phyloP scores from a whole-genome alignment of 345 rosid species.

The Iberis pinnata region DNA sequence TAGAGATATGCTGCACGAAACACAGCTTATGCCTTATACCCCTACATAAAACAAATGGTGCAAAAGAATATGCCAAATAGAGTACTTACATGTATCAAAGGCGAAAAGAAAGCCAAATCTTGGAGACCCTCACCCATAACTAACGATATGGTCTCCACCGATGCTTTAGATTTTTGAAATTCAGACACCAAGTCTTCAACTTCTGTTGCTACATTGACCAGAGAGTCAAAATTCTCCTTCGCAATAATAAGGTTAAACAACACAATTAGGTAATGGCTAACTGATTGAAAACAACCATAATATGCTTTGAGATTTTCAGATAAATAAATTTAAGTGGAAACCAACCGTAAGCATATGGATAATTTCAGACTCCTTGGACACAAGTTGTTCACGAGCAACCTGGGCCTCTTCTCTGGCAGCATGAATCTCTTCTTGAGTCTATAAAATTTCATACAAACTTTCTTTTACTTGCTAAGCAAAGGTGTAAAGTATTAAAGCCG shows the following conservation, averaged over 20 bases:
- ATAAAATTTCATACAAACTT: constrained; percentile 20
- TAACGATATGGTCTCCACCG: constrained; percentile 36
- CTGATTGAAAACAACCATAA: constrained; percentile 8
- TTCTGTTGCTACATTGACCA: constrained; percentile 43
- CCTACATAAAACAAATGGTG: neutral
- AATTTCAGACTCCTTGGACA: constrained; percentile 35
- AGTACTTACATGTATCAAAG: constrained; percentile 51
- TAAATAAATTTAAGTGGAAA: constrained; percentile 11
- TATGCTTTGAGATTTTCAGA: constrained; percentile 9
- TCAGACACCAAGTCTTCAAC: constrained; percentile 49
- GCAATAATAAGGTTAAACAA: constrained; percentile 17
- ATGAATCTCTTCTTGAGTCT: constrained; percentile 60
- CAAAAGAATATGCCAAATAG: constrained; percentile 6
- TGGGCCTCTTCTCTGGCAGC: constrained; percentile 56
- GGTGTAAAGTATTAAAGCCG: too few relatives aligned
- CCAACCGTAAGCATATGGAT: constrained; percentile 36
- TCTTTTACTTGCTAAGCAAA: too few relatives aligned
- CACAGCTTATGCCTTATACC: neutral
- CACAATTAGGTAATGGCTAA: constrained; percentile 7
- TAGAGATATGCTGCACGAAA: constrained; percentile 7
- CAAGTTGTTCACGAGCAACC: constrained; percentile 47
- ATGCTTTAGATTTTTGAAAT: constrained; percentile 39
- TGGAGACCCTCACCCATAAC: constrained; percentile 59
- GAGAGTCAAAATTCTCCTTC: constrained; percentile 33
- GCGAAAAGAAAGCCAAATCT: constrained; percentile 37